Percentiles rank a stretch among this genome's conserved stretches.
phyloP scores from a whole-genome alignment of 768 basidiomycete species.

The Leucocoprinus birnbaumii region DNA sequence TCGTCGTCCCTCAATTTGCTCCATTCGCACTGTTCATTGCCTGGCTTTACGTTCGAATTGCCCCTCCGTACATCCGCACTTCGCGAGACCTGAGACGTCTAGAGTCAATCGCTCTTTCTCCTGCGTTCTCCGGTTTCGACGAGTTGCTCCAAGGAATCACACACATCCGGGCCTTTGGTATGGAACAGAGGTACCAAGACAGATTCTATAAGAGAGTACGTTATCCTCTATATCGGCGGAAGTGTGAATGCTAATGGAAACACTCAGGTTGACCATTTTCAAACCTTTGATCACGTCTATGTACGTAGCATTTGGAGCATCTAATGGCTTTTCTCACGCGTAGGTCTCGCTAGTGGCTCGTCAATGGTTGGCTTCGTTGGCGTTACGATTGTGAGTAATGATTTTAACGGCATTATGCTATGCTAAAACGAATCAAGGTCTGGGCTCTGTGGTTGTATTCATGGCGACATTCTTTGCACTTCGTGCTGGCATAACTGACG shows the following conservation, averaged over 20 bases:
- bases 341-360: conserved; percentile 48
- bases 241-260: background rate
- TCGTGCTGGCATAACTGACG: conserved; percentile 50
- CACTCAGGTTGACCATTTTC: conserved; percentile 56
- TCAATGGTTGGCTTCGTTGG: conserved; percentile 68
- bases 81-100: conserved; percentile 67
- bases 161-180: conserved; percentile 69
- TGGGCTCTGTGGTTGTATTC: conserved; percentile 71
- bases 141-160: conserved; percentile 64
- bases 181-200: conserved; percentile 67
- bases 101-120: conserved; percentile 65
- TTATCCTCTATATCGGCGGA: background rate
- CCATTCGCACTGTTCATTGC: conserved; percentile 68
- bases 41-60: conserved; percentile 63
- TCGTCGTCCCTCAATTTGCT: conserved; percentile 60
- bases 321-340: background rate
- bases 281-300: conserved; percentile 70
- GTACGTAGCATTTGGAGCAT: conserved; percentile 33
- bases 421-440: conserved; percentile 32
- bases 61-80: conserved; percentile 56
- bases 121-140: conserved; percentile 72
- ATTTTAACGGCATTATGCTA: background rate
- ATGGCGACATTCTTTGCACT: conserved; percentile 69
- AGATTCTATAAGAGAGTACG: conserved; percentile 54
- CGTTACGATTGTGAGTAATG: conserved; percentile 62